Evolutionary conservation across 352 stramenopile species (phyloP), one percentile per base, ranked within the genome.

Genomic region (Pseudoperonospora humuli): DNA sequence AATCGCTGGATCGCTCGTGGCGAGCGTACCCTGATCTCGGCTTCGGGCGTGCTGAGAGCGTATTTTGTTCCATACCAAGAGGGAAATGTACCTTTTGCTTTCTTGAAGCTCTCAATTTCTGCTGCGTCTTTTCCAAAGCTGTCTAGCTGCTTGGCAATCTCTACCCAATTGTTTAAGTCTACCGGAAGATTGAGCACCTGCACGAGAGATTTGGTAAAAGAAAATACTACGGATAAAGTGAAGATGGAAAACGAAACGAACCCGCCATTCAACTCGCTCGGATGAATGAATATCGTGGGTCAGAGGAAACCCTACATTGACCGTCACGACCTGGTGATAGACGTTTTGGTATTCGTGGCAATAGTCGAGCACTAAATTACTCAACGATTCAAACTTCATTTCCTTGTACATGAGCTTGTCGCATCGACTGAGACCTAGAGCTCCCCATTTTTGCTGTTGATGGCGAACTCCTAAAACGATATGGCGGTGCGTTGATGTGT

Each of bases 371-470:
- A 94, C 53, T 1, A 95, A 51, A 20, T 82, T 75, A 25, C 77
- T 84, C 5, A 94, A 59, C n/a, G 72, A 80, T 23, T 69, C 67
- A 45, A 84, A 93, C 39, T 70, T 82, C 29, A 92, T 36, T 6
- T 93, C 80, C 50, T 93, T 93, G 62, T 79, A 74, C 79, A 91
- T 90, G 45, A 95, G 75, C 15, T 75, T 75, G 17, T 87, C 73
- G 39, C 62, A 88, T 28, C 84, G 77, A 51, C 81, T 93, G 20
- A 95, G 58, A 7, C 84, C 84, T 5, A 95, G 58, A 0, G 80
- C 78, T 23, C 84, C 84, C 84, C 84, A 95, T 37, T 80, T 83
- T 53, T 69, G 67, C 38, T 84, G 75, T 34, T 93, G 63, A n/a
- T n/a, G n/a, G 9, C 64, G 70, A 44, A 93, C 60, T 0, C 65